Base-by-base conservation (phyloP, 345 rosid genomes). In the Acer negundo region DNA sequence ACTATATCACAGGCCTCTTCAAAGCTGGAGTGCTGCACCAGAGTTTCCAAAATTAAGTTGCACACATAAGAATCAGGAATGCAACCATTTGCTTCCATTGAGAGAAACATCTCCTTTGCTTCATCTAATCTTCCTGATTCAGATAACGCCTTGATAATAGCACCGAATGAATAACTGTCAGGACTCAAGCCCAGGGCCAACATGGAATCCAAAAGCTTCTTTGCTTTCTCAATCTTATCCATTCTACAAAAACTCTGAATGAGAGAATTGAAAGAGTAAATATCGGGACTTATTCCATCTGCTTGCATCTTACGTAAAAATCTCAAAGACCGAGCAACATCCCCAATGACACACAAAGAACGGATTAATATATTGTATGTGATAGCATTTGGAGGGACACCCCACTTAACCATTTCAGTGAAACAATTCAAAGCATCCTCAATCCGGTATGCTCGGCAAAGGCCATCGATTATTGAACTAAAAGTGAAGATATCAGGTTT, bases 361-460 rank as follows among this genome's bases (percentile, higher is more conserved):
- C 85, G 97, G 62, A 92, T 84, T 56, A 96, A 40, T 61, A 89
- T 90, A 78, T 91, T 90, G 82, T 92, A 91, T 23, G 90, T 92
- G 74, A 90, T 85, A 75, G 84, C 83, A 79, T 86, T 96, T 62
- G 97, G 97, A 78, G 86, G 64, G 80, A 92, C 82, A n/a, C 91
- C 91, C 97, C 99, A 94, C 70, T 86, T 87, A 73, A 80, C 46
- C 97, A 94, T 92, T 85, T 96, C 99, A 46, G 78, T 38, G 66
- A 96, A 88, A 87, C 99, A 94, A 77, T 84, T 88, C 62, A 94
- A 87, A 20, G 99, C 97, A 81, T 96, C 98, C 47, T 90, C 89
- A 26, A 85, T 67, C 81, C 68, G 78, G 58, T 83, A 80, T 74
- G 85, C 89, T 82, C 87, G 88, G 80, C 95, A 92, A 71, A 96